Evolutionary conservation across 106 monocot species (phyloP).

Genomic region (Gastrodia elata): DNA sequence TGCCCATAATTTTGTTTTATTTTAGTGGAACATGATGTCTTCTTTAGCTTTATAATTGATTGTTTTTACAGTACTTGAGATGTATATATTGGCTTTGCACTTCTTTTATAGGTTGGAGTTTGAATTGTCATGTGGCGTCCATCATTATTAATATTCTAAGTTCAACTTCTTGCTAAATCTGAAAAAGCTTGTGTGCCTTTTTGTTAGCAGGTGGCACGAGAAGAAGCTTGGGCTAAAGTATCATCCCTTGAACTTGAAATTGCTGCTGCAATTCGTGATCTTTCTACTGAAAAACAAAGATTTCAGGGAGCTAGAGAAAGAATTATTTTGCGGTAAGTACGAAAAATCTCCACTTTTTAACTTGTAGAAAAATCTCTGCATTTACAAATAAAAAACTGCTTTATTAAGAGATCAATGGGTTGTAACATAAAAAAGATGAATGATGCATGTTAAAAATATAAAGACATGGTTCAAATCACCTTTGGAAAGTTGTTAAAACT

Average conservation of each 20-base stretch:
- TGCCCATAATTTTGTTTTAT: neutral
- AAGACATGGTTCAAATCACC: too few species aligned
- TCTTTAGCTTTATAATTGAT: neutral
- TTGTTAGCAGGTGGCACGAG: slow-evolving; percentile 96
- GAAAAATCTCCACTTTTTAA: neutral
- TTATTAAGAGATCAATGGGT: neutral
- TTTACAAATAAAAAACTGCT: neutral
- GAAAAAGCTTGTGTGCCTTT: slow-evolving; percentile 35
- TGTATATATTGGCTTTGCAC: neutral
- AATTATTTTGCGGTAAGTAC: slow-evolving; percentile 75
- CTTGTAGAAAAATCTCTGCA: neutral
- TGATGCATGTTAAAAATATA: neutral
- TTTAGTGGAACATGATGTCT: neutral
- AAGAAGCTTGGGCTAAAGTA: slow-evolving; percentile 98
- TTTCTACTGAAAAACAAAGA: slow-evolving; percentile 89
- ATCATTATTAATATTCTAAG: neutral
- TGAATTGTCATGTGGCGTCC: neutral
- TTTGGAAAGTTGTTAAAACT: too few species aligned
- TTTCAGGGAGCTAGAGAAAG: slow-evolving; percentile 95
- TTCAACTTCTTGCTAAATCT: slow-evolving; percentile 9
- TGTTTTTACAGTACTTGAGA: neutral
- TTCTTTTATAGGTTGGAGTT: neutral
- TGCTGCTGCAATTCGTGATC: slow-evolving; percentile 82
- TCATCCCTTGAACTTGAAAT: slow-evolving; percentile 96
- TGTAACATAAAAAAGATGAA: neutral